Percentiles rank a stretch among this genome's conserved stretches.
Evolutionary conservation across 192 early-diverging fungal species (phyloP).

Genomic region (Oehlia diaphana): DNA sequence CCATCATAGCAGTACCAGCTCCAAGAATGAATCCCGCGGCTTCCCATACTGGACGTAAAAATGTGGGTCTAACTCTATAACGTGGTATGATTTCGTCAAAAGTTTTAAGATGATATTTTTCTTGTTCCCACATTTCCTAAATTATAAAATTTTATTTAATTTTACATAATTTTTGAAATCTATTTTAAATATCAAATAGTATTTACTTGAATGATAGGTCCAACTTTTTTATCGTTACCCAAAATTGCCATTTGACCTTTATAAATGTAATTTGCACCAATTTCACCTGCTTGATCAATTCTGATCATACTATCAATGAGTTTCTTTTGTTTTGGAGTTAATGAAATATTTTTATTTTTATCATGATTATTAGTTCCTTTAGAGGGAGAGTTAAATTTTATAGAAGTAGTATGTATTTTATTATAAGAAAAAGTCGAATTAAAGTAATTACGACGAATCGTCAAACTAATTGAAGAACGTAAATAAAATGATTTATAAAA

Average conservation of each 20-base stretch:
- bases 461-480: background rate
- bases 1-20: slow-evolving; percentile 81
- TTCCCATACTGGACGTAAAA: slow-evolving; percentile 86
- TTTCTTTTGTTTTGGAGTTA: slow-evolving; percentile 45
- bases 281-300: slow-evolving; percentile 96
- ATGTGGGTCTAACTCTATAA: slow-evolving; percentile 82
- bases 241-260: slow-evolving; percentile 89
- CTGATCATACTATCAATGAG: slow-evolving; percentile 79
- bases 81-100: slow-evolving; percentile 78
- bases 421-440: background rate
- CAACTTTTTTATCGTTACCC: slow-evolving; percentile 63
- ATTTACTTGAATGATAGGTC: slow-evolving; percentile 66
- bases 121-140: slow-evolving; percentile 95
- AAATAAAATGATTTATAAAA: background rate
- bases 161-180: too few relatives aligned
- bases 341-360: background rate
- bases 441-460: background rate
- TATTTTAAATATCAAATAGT: background rate
- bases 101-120: slow-evolving; percentile 76
- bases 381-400: background rate
- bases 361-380: background rate
- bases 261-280: slow-evolving; percentile 95
- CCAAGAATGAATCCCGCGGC: slow-evolving; percentile 84
- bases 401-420: background rate
- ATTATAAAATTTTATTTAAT: too few relatives aligned